These are phyloP conservation scores for Populus euphratica DNA, from an alignment of 345 rosid species.

Conservation along the genomic window DNA sequence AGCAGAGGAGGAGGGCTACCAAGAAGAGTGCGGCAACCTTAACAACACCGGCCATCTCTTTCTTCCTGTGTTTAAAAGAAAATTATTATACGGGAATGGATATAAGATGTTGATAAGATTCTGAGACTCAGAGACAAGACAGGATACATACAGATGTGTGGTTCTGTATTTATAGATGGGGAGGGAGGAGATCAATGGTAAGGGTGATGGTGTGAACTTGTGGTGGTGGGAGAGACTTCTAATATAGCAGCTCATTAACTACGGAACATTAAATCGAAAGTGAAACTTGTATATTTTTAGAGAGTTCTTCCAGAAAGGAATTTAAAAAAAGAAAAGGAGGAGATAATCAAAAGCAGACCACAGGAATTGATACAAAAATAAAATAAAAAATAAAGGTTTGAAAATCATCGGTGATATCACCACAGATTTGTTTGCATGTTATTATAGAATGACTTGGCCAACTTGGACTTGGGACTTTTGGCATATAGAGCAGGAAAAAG, in stretches of 20 bases:
- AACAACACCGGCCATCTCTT: constrained; percentile 2
- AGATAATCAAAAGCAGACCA: too few species aligned
- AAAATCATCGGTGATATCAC: too few species aligned
- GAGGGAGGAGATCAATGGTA: not conserved
- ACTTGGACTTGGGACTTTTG: too few species aligned
- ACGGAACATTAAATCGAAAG: not conserved
- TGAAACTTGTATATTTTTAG: too few species aligned
- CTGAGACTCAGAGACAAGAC: not conserved
- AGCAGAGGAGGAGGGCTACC: constrained; percentile 45
- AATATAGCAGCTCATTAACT: not conserved
- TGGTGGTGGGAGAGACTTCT: not conserved
- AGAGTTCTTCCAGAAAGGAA: not conserved
- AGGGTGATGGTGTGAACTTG: not conserved
- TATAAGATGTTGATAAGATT: too few species aligned
- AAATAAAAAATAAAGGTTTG: too few species aligned
- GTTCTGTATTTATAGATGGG: not conserved
- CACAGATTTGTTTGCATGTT: too few species aligned
- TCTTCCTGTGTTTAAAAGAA: not conserved
- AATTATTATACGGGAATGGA: too few species aligned
- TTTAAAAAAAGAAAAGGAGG: too few species aligned
- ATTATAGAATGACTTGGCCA: too few species aligned
- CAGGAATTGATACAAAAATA: too few species aligned
- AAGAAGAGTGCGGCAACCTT: constrained; percentile 19
- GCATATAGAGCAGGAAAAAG: too few species aligned
- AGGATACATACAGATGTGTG: not conserved